Evolutionary conservation across 1,284 basidiomycete genomes (phyloP), one percentile per base, ranked within the genome.

Genomic region (Cutaneotrichosporon cavernicola): DNA sequence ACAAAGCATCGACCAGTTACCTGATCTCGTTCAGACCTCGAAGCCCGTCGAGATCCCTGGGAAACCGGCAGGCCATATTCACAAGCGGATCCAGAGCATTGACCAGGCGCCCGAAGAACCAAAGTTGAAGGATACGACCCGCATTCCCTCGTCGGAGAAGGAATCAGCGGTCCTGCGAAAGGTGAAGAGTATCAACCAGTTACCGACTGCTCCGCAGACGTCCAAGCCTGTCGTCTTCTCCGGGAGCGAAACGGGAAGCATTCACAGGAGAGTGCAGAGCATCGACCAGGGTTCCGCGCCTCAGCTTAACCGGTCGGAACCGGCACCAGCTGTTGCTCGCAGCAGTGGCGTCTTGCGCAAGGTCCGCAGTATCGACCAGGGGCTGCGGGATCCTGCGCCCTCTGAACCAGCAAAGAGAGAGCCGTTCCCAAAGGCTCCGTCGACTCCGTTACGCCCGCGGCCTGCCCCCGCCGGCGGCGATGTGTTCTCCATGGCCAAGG

Each of bases 91-190:
- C 34, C 40, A 57, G 22, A 43, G 26, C 21, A 57, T 46, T 40
- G 38, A 43, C 56, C 26, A 46, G 36, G 38, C 38, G 22, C 55
- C 55, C 36, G 53, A 40, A 38, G 14, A 38, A 13, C 40, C 26
- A 18, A 47, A 30, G 26, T 11, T 32, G 30, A 30, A 31, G 26
- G 53, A 36, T 21, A 53, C 51, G 11, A 16, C 30, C 6, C 51
- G 51, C 51, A 31, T 34, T n/a, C 38, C 46, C 47, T 49, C 49
- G 36, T 38, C 47, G 1, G 31, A 53, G 30, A 31, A n/a, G 31
- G 51, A n/a, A 13, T 53, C 51, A 8, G 51, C 51, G 7, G 58
- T 60, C 9, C 63, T 67, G 52, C 66, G 63, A 32, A 67, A 67
- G 50, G 61, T 63, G 7, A 64, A 64, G 43, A 67, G 62, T 53